These are phyloP conservation scores for Arachnomyces sp. DNA, from an alignment of 2,329 filamentous ascomycete genomes.

Conservation along the genomic window DNA sequence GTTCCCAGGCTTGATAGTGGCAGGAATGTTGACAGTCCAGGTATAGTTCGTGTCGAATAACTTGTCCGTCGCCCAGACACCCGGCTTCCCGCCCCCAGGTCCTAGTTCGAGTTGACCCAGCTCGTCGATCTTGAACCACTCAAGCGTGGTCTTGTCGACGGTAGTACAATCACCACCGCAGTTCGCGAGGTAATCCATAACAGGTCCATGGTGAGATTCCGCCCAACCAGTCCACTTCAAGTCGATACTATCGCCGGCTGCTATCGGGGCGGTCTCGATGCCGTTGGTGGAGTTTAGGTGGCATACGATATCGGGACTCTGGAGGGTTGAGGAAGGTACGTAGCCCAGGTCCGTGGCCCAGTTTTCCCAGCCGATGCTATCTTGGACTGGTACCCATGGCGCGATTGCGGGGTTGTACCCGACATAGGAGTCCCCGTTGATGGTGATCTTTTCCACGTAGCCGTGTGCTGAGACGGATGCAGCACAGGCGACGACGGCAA, in stretches of 20 bases:
- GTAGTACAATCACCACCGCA: slow-evolving; percentile 37
- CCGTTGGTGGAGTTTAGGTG: not conserved
- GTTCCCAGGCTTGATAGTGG: slow-evolving; percentile 15
- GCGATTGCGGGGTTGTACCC: not conserved
- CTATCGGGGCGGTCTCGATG: not conserved
- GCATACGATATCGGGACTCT: too few species aligned
- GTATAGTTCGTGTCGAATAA: too few species aligned
- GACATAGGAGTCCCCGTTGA: not conserved
- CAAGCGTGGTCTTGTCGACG: slow-evolving; percentile 39
- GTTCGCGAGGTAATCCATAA: too few species aligned
- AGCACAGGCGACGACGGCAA: too few species aligned
- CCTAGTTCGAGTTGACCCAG: slow-evolving; percentile 40
- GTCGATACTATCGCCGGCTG: not conserved
- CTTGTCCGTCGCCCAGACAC: too few species aligned
- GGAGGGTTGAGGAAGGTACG: not conserved
- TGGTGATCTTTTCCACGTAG: not conserved
- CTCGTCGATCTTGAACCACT: slow-evolving; percentile 52
- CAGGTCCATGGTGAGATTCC: not conserved
- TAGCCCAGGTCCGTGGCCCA: not conserved
- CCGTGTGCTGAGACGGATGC: not conserved
- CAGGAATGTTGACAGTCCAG: slow-evolving; percentile 24
- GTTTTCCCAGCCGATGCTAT: not conserved
- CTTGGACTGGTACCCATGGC: not conserved
- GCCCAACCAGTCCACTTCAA: not conserved
- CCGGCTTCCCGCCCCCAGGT: slow-evolving; percentile 21